Evolutionary conservation across 352 stramenopile species (phyloP), one percentile per base, ranked within the genome.

Genomic region (Blastocystis sp.): DNA sequence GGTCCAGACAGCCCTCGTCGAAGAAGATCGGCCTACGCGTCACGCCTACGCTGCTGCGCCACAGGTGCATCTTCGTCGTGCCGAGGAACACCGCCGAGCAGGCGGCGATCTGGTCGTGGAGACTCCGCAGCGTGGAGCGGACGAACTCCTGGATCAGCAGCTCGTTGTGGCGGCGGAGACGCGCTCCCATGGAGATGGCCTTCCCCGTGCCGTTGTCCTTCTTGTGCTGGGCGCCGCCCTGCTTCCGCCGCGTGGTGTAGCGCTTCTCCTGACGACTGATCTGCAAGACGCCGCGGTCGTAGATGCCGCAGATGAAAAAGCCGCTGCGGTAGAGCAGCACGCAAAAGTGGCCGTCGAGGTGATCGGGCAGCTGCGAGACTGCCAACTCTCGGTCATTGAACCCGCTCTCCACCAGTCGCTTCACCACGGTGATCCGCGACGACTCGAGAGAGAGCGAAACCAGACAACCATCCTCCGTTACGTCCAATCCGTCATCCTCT

Each of bases 211-310:
- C 88, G 1, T 90, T 91, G 53, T 96, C 93, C 62, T 93, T 93
- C 21, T 92, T 91, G 0, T 92, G 93, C 89, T 96, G 93, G 23
- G 91, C 93, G 0, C 93, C 93, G 52, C 93, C 93, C 86, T 96
- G 93, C 76, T 96, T 96, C 28, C 93, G 91, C 69, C 93, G 91
- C 17, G 93, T 94, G 17, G 93, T 96, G 90, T 96, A 96, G 17
- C 93, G 91, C 89, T 95, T 93, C 79, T 95, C 94, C 61, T 93
- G 94, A 88, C 95, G 95, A 88, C 94, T 93, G 82, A 92, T 93
- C n/a, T 95, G 53, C 41, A 93, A 92, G 78, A 93, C 94, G 23
- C 95, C 93, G 77, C 93, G 93, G 21, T 95, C 92, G 82, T 95
- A 96, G 43, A 96, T 90, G 5, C 92, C 93, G 1, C 93, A 92